These are phyloP conservation scores for Trametes maxima DNA, from an alignment of 768 basidiomycete species.

Conservation along the genomic window DNA sequence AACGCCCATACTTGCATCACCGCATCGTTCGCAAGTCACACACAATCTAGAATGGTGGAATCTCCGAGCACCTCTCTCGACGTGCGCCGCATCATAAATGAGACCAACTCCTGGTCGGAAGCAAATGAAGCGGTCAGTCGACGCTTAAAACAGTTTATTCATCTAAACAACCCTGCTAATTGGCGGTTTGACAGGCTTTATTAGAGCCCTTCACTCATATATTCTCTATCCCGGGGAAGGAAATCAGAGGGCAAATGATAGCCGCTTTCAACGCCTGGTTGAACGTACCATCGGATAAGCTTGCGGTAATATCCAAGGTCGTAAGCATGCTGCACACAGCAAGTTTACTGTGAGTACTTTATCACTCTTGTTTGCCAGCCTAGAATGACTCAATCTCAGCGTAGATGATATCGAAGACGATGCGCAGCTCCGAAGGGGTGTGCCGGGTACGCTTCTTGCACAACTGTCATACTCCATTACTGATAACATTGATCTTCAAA, in stretches of 20 bases:
- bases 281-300: slow-evolving; percentile 70
- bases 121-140: slow-evolving; percentile 24
- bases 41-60: not conserved
- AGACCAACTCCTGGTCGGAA: slow-evolving; percentile 25
- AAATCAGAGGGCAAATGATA: slow-evolving; percentile 84
- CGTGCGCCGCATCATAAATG: slow-evolving; percentile 17
- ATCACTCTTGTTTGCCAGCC: not conserved
- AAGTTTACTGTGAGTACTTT: slow-evolving; percentile 74
- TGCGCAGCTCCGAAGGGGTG: slow-evolving; percentile 81
- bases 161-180: not conserved
- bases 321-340: slow-evolving; percentile 96
- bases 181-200: slow-evolving; percentile 43
- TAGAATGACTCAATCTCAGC: slow-evolving; percentile 43
- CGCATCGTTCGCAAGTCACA: not conserved
- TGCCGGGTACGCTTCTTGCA: slow-evolving; percentile 56
- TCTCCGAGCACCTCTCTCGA: not conserved
- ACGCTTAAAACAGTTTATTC: not conserved
- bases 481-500: slow-evolving; percentile 25
- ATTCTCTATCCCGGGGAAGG: slow-evolving; percentile 86
- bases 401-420: slow-evolving; percentile 96
- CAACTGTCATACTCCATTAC: not conserved
- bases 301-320: slow-evolving; percentile 73
- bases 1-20: not conserved
- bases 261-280: slow-evolving; percentile 95
- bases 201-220: slow-evolving; percentile 91